Evolutionary conservation across 805 yeast genomes (phyloP), one percentile per base, ranked within the genome.

Genomic region (Danielia oregonensis): DNA sequence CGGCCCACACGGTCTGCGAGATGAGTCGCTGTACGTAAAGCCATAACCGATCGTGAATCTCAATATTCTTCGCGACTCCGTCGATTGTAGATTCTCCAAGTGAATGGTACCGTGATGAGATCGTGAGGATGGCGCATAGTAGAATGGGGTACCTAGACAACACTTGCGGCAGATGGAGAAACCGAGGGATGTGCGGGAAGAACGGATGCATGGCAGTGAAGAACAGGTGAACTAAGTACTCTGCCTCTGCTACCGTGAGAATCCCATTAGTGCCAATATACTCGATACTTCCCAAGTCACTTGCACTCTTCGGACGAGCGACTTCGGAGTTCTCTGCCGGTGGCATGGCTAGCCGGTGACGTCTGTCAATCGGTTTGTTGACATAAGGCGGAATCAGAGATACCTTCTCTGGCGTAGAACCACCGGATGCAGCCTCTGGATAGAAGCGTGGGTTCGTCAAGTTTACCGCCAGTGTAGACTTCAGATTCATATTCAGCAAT

Each of bases 1-100:
- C 96, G 1, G 95, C 96, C 96, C 96, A 88, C 4, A 86, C 88
- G 0, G 95, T 81, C 57, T 82, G 86, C 3, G 94, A 83, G 26
- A 87, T 81, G 39, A 86, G 65, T 41, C 80, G 57, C 61, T 86
- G 96, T 39, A 89, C 86, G 51, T 83, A 79, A 17, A 81, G 72
- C 97, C 97, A 88, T 30, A 88, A 59, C 35, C 80, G 70, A 46
- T 83, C 87, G 54, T 88, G 97, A 3, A 85, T 70, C 44, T 75
- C 79, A 14, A 81, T 65, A 49, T 82, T 72, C 33, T 74, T 44
- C 3, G 68, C 61, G n/a, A 60, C 60, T 5, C 16, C 27, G 2
- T 30, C 37, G 29, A 23, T 22, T 14, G 33, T 29, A 13, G 65
- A 59, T 29, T 64, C 61, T 14, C 66, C 73, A 29, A 81, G 67